Evolutionary conservation across 306 rosid genomes (phyloP).

Genomic region (Lathyrus oleraceus): DNA sequence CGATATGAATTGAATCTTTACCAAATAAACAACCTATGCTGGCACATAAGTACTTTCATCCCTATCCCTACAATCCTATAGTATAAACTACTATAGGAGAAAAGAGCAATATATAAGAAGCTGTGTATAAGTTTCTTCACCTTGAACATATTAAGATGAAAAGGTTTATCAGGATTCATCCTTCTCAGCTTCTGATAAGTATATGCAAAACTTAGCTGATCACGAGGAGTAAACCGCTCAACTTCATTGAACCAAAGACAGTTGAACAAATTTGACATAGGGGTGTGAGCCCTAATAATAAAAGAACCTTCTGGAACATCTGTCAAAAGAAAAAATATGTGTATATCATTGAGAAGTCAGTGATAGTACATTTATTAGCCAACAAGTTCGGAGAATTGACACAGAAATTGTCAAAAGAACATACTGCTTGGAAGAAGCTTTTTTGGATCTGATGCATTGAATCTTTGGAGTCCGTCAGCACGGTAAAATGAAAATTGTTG

Average conservation of each 20-base stretch:
- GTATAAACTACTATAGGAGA: background rate
- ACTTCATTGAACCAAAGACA: conserved; percentile 98
- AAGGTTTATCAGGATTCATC: conserved; percentile 82
- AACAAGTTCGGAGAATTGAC: conserved; percentile 14
- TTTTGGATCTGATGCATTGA: conserved; percentile 66
- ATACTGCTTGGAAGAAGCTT: conserved; percentile 90
- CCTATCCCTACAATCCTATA: background rate
- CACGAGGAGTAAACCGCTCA: conserved; percentile 94
- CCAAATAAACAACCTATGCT: background rate
- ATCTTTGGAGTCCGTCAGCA: conserved; percentile 77
- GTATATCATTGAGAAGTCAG: conserved; percentile 2
- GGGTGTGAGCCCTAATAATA: conserved; percentile 91
- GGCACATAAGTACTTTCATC: background rate
- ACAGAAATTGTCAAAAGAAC: conserved; percentile 27
- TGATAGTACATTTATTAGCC: conserved; percentile 7
- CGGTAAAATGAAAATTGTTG: conserved; percentile 69
- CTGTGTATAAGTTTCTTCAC: conserved; percentile 46
- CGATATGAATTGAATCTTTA: background rate
- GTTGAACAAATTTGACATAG: conserved; percentile 91
- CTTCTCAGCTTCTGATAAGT: conserved; percentile 90
- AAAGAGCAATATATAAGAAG: conserved; percentile 22
- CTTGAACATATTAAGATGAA: conserved; percentile 93
- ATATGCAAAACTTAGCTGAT: conserved; percentile 93
- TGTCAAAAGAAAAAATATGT: conserved; percentile 30
- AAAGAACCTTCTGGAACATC: conserved; percentile 97